Evolutionary conservation across 371 early-diverging fungal species (phyloP), one percentile per base, ranked within the genome.

Genomic region (Syncephalastrum racemosum): DNA sequence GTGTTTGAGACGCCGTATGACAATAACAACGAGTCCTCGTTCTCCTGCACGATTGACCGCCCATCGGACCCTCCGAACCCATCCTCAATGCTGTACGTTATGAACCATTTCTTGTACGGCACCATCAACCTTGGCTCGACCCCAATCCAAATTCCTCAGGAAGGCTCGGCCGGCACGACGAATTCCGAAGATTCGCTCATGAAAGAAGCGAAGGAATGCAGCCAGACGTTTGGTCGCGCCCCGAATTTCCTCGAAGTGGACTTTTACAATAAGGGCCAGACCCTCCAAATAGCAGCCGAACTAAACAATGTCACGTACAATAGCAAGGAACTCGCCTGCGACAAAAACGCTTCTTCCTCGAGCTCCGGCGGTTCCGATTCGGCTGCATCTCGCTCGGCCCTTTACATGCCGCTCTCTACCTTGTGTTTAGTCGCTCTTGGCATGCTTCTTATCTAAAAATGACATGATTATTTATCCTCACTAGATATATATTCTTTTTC

Each of bases 181-280:
- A 85, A 87, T 58, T 41, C 70, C 14, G 56, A 64, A 0, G 60
- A 57, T 24, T 76, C 76, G 4, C 68, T 85, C 8, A 31, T 66
- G 46, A 48, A 49, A 10, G 79, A 84, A 46, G 78, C 79, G 48
- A 59, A 77, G 39, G 62, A 53, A 7, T 84, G 85, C 47, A 59
- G 54, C 19, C 20, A 61, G 4, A 72, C 74, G 3, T 85, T 84
- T 60, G 75, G 70, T 14, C 68, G 72, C 45, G 70, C 74, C 54
- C 87, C 90, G 45, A 90, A 81, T 66, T 91, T 84, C 67, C 68
- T 91, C 23, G 77, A 86, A 0, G 84, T 91, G 4, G 92, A 91
- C 70, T 91, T 84, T 66, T 91, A 86, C 59, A 86, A 91, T 27
- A 53, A 76, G 15, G 91, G 90, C 8, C 64, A 64, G 4, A 46